These are phyloP conservation scores for Artomyces pyxidatus DNA, from an alignment of 768 basidiomycete species.

Conservation along the genomic window DNA sequence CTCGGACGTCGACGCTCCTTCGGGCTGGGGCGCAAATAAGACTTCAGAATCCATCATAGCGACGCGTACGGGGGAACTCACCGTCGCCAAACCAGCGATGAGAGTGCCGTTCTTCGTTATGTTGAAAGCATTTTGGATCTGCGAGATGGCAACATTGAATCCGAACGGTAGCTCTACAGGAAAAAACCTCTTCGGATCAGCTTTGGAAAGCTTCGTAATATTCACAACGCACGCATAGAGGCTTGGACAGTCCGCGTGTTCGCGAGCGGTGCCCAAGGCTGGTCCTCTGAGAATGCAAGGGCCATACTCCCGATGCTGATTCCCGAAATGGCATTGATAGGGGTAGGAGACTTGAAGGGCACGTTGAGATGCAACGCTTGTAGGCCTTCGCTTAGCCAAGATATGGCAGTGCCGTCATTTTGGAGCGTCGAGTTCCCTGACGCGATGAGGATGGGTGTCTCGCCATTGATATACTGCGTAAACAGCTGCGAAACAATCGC, in stretches of 20 bases:
- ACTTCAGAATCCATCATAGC: neutral
- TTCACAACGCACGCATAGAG: conserved; percentile 35
- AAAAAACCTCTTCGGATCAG: neutral
- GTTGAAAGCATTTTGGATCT: conserved; percentile 60
- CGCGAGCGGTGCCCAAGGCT: conserved; percentile 51
- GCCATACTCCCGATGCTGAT: conserved; percentile 55
- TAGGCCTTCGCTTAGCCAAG: conserved; percentile 61
- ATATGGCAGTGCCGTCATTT: conserved; percentile 44
- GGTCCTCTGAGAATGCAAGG: conserved; percentile 43
- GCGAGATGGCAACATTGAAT: conserved; percentile 46
- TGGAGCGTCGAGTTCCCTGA: conserved; percentile 52
- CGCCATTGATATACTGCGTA: conserved; percentile 64
- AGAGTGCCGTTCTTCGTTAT: conserved; percentile 44
- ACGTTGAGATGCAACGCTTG: conserved; percentile 49
- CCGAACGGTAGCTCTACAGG: conserved; percentile 65
- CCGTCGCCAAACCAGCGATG: conserved; percentile 55
- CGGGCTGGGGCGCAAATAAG: conserved; percentile 32
- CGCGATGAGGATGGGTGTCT: conserved; percentile 49
- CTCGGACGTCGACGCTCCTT: conserved; percentile 55
- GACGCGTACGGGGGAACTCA: conserved; percentile 17
- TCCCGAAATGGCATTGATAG: conserved; percentile 56
- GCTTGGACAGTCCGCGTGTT: conserved; percentile 55
- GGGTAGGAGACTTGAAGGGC: conserved; percentile 43
- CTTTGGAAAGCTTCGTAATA: neutral
- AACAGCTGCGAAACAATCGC: conserved; percentile 52